Conservation (phyloP, 768 basidiomycete genomes). For the Daedaleopsis nitida region DNA sequence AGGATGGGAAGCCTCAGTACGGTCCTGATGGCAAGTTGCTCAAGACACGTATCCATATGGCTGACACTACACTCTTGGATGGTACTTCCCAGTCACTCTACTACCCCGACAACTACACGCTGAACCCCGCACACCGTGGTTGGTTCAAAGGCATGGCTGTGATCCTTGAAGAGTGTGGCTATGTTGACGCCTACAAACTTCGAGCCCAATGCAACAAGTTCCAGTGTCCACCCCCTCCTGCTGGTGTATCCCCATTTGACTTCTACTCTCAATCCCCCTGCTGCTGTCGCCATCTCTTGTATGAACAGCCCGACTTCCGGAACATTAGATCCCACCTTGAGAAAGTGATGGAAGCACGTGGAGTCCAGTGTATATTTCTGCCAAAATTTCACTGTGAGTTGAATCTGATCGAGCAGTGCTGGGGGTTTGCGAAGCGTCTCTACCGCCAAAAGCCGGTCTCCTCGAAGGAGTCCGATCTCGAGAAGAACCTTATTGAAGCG, state of each 20-base stretch:
- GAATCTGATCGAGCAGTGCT: slow-evolving; percentile 42
- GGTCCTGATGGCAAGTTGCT: neutral
- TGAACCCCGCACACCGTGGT: slow-evolving; percentile 17
- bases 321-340: slow-evolving; percentile 37
- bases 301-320: slow-evolving; percentile 44
- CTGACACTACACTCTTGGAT: neutral
- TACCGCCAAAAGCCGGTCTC: slow-evolving; percentile 33
- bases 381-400: slow-evolving; percentile 45
- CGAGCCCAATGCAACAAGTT: slow-evolving; percentile 35
- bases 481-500: neutral
- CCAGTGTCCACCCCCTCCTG: slow-evolving; percentile 28
- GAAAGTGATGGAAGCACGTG: slow-evolving; percentile 21
- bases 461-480: slow-evolving; percentile 27
- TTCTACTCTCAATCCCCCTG: slow-evolving; percentile 20
- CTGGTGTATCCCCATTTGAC: no score
- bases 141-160: slow-evolving; percentile 39
- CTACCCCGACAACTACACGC: slow-evolving; percentile 22
- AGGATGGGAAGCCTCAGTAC: neutral
- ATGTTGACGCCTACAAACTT: slow-evolving; percentile 12
- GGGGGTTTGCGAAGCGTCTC: slow-evolving; percentile 38
- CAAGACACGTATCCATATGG: neutral
- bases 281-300: slow-evolving; percentile 40
- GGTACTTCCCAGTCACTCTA: slow-evolving; percentile 22
- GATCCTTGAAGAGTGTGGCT: slow-evolving; percentile 32
- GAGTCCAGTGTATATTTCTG: slow-evolving; percentile 36